These are phyloP conservation scores for Arachis stenosperma DNA, from an alignment of 306 rosid genomes.

Conservation along the genomic window DNA sequence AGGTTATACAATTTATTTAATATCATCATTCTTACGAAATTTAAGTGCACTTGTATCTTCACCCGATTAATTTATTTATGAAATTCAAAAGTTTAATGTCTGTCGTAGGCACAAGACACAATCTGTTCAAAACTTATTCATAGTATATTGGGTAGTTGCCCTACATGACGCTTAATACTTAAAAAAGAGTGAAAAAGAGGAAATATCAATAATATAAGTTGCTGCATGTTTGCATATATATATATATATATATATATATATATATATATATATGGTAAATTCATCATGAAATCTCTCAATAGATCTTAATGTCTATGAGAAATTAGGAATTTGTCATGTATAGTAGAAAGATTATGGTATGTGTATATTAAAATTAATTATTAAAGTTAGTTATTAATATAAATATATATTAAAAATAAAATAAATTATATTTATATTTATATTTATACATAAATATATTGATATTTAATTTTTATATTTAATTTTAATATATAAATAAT, in stretches of 20 bases:
- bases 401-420: no score
- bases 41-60: background rate
- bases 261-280: background rate
- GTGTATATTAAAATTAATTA: no score
- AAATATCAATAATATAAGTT: background rate
- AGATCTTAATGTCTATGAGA: background rate
- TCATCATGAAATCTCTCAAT: background rate
- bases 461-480: no score
- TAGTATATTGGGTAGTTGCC: background rate
- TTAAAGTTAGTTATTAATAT: no score
- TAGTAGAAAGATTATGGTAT: no score
- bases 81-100: background rate
- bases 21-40: conserved; percentile 15
- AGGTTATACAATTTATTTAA: conserved; percentile 19
- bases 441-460: no score
- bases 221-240: background rate
- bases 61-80: conserved; percentile 23
- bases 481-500: no score
- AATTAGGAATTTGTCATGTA: no score
- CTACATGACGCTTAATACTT: background rate
- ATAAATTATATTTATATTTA: no score
- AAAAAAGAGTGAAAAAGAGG: background rate
- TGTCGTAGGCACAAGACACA: conserved; percentile 3
- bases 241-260: no score
- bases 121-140: background rate